Conservation (phyloP, 352 stramenopile genomes). For the Phytophthora pinifolia region DNA sequence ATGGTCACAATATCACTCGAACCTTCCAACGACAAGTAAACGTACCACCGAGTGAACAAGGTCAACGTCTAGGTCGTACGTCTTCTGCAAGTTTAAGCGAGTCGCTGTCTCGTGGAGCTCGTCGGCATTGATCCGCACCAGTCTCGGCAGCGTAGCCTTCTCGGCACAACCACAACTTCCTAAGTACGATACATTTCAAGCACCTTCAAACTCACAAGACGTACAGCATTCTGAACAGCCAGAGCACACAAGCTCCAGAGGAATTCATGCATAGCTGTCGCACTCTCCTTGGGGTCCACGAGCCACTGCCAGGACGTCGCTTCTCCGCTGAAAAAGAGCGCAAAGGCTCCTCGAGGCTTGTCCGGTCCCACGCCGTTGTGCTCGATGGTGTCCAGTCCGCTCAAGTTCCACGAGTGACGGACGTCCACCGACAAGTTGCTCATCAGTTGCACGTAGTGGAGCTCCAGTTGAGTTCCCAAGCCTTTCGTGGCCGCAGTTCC, state of each 20-base stretch:
- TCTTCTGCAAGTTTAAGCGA: slow-evolving; percentile 50
- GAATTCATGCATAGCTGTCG: slow-evolving; percentile 70
- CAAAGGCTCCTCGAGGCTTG: slow-evolving; percentile 55
- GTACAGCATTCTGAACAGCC: slow-evolving; percentile 50
- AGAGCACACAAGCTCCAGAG: slow-evolving; percentile 70
- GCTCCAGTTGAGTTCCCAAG: slow-evolving; percentile 21
- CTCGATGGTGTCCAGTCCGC: slow-evolving; percentile 54
- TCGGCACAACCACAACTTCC: neutral
- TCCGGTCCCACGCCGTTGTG: slow-evolving; percentile 53
- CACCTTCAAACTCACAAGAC: neutral
- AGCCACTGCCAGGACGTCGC: slow-evolving; percentile 57
- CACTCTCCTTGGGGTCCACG: slow-evolving; percentile 49
- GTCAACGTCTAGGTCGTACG: slow-evolving; percentile 68
- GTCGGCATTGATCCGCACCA: slow-evolving; percentile 59
- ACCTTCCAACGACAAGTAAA: neutral
- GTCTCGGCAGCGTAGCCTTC: slow-evolving; percentile 45
- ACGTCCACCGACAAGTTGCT: slow-evolving; percentile 70
- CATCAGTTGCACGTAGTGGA: slow-evolving; percentile 69
- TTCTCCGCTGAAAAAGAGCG: slow-evolving; percentile 53
- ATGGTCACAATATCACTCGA: slow-evolving; percentile 9
- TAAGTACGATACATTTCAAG: neutral
- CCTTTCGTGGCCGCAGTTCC: neutral
- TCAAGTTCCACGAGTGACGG: slow-evolving; percentile 61
- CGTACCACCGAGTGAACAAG: slow-evolving; percentile 50
- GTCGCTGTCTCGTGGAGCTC: slow-evolving; percentile 61